Base-by-base conservation (phyloP, 805 yeast species). In the Allodekkera sacchari region DNA sequence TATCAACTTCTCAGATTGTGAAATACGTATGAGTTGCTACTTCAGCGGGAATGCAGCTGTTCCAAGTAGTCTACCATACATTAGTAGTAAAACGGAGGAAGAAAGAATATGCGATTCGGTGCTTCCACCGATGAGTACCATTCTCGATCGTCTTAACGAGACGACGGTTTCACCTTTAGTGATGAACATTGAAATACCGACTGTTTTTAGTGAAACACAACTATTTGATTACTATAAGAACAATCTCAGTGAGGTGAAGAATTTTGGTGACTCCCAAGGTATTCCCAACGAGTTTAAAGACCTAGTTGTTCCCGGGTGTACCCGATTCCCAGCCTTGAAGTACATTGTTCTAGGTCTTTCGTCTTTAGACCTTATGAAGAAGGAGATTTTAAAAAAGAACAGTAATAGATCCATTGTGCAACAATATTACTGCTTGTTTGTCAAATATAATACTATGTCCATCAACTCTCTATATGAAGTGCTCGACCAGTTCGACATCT, bases 371-470 rank as follows among this genome's bases (percentile, higher is more conserved):
- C 33, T 53, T 25, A 38, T 48, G 22, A 46, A 46, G 28, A 22
- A 32, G 35, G 46, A 39, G 30, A 19, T 38, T 18, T 17, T 31
- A 29, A 22, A 27, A 16, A 21, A 33, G 4, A 11, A 29, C 3
- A n/a, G n/a, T n/a, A n/a, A n/a, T n/a, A n/a, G n/a, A n/a, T n/a
- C n/a, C n/a, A n/a, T n/a, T n/a, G 24, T 30, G 4, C 18, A n/a
- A 12, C 21, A 34, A 5, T 39, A 33, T 25, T 31, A 38, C 32
- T 31, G 38, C 2, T 21, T 39, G 8, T 39, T 37, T 27, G 18
- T 45, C 12, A 43, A 39, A 25, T 52, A 44, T 35, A 56, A 53
- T 29, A 51, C 53, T 29, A 50, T 47, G 22, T 56, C 59, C 9
- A 46, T 54, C 15, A 50, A 39, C 30, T 32, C 37, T 19, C 39